These are phyloP conservation scores for Neofusicoccum ribis DNA, from an alignment of 2,329 filamentous ascomycete species.

Conservation along the genomic window DNA sequence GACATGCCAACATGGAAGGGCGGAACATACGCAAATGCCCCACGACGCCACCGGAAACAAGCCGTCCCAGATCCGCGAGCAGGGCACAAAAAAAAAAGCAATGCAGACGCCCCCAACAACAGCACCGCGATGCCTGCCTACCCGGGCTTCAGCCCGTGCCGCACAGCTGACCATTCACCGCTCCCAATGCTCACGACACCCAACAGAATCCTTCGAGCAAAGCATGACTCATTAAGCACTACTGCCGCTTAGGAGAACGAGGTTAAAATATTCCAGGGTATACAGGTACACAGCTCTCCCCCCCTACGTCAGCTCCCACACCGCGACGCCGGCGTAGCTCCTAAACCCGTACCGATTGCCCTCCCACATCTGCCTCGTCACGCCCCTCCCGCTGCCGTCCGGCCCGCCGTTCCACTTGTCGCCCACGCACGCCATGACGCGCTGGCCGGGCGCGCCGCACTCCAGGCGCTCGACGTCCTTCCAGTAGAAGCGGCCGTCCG, in stretches of 20 bases:
- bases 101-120: no score
- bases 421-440: slow-evolving; percentile 2
- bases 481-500: slow-evolving; percentile 81
- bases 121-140: no score
- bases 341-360: slow-evolving; percentile 10
- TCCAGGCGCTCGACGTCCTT: slow-evolving; percentile 62
- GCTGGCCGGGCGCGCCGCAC: slow-evolving; percentile 43
- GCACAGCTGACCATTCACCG: no score
- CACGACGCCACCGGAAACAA: no score
- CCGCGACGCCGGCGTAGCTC: slow-evolving; percentile 1
- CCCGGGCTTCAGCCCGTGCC: no score
- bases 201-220: no score
- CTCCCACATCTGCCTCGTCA: slow-evolving; percentile 19
- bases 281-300: not conserved
- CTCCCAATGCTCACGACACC: no score
- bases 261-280: not conserved
- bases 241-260: not conserved
- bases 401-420: slow-evolving; percentile 14
- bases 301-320: slow-evolving; percentile 10
- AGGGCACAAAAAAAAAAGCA: no score
- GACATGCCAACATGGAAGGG: no score
- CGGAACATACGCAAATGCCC: no score
- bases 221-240: no score
- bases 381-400: slow-evolving; percentile 17
- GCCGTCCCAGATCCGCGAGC: no score